These are phyloP conservation scores for Sporothrix schenckii DNA, from an alignment of 2,329 filamentous ascomycete species.

Conservation along the genomic window DNA sequence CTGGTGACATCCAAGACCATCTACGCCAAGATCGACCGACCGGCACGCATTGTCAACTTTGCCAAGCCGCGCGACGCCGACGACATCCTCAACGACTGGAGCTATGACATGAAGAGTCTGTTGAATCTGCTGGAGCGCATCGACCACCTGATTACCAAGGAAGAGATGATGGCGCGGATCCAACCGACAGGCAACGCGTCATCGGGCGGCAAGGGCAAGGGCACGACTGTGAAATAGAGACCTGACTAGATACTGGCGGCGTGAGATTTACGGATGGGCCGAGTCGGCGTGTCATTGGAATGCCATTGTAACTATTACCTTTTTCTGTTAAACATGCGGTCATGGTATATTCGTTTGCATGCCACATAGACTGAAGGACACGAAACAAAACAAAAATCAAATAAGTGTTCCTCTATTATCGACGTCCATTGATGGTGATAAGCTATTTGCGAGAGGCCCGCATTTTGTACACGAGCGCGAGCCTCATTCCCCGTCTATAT, in stretches of 20 bases:
- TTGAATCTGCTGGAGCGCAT: constrained; percentile 80
- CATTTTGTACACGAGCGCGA: too few species aligned
- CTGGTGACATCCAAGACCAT: constrained; percentile 97
- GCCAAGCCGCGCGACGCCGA: constrained; percentile 93
- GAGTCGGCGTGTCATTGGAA: neutral
- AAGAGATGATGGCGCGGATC: constrained; percentile 99
- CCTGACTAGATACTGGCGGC: neutral
- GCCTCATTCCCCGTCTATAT: neutral
- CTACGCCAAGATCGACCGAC: constrained; percentile 94
- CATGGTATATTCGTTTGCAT: neutral
- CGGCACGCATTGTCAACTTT: constrained; percentile 88
- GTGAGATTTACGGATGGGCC: neutral
- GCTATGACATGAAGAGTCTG: constrained; percentile 78
- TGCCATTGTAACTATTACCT: constrained; percentile 10
- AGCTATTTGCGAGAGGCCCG: neutral
- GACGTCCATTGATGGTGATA: neutral
- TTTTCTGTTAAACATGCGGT: neutral
- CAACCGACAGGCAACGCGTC: constrained; percentile 60
- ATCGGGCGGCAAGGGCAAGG: constrained; percentile 45
- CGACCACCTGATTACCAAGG: constrained; percentile 97
- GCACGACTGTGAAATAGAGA: constrained; percentile 44
- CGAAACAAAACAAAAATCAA: neutral
- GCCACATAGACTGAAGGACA: neutral
- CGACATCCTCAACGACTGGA: constrained; percentile 98
- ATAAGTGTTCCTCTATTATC: neutral